These are phyloP conservation scores for Suillus plorans DNA, from an alignment of 768 basidiomycete species.

Conservation along the genomic window DNA sequence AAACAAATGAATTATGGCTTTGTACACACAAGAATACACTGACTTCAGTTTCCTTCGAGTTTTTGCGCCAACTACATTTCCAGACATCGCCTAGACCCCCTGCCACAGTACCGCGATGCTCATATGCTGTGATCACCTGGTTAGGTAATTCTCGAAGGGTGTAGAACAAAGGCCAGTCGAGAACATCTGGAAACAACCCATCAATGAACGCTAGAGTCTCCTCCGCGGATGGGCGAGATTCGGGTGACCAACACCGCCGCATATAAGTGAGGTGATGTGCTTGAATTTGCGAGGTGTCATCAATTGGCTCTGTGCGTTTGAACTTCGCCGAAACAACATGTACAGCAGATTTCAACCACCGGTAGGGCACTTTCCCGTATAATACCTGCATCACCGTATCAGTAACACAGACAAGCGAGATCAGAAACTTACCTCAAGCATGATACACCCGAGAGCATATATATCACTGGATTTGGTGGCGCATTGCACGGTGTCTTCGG, in stretches of 20 bases:
- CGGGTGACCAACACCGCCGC: constrained; percentile 27
- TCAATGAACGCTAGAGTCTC: not conserved
- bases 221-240: constrained; percentile 17
- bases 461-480: constrained; percentile 35
- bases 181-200: no score
- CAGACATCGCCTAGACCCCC: no score
- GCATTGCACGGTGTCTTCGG: constrained; percentile 24
- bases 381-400: constrained; percentile 21
- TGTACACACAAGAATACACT: no score
- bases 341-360: constrained; percentile 19
- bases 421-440: constrained; percentile 20
- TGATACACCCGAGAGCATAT: constrained; percentile 40
- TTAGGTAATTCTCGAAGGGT: no score
- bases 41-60: no score
- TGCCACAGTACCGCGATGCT: no score
- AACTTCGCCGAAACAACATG: constrained; percentile 14
- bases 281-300: not conserved
- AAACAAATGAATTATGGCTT: no score
- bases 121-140: no score
- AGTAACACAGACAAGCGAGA: not conserved
- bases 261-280: constrained; percentile 11
- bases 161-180: no score
- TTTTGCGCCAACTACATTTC: no score
- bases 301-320: constrained; percentile 4
- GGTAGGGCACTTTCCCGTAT: constrained; percentile 20